Evolutionary conservation across 208 protist genomes (phyloP), one percentile per base, ranked within the genome.

Genomic region (Leishmania martiniquensis): DNA sequence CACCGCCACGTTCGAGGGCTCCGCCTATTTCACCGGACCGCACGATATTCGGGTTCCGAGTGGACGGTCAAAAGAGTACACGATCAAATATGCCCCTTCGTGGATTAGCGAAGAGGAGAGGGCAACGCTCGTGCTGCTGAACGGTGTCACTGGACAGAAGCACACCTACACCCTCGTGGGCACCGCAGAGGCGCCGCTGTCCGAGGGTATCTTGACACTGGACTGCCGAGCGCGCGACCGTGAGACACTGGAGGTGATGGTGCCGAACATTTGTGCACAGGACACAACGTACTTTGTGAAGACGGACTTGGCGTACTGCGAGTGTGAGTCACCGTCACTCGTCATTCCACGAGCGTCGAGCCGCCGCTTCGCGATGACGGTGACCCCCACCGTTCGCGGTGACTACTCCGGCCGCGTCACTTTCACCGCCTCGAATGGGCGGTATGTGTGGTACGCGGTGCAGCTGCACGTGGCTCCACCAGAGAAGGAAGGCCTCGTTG

Each of bases 401-500:
- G 93, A 81, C 63, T 95, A 92, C 80, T 78, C 68, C 13, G 97
- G 97, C 22, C 95, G 86, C 39, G 84, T 99, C 59, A 89, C 93
- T 17, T 98, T 98, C 83, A 89, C 79, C 42, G 72, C 91, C 7
- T 22, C 72, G 17, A 78, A 95, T 75, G 93, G 88, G 20, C 89
- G 93, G 20, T 98, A 97, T 81, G 76, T 97, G 37, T 99, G 96
- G 96, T 99, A 95, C 85, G 88, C 87, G 32, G 78, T 98, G 37
- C 90, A 97, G 37, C 78, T 98, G n/a, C 72, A 72, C 69, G 93
- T 95, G 5, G 78, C 85, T 22, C 88, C 91, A 39, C 95, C 98
- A 25, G 89, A 96, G 68, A 91, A 94, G 81, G 98, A 99, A 77
- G 87, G 87, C 45, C 90, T 80, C 2, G 83, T 99, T 12, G 85